Base-by-base conservation (phyloP, 352 stramenopile species). In the Globisporangium emineosum region DNA sequence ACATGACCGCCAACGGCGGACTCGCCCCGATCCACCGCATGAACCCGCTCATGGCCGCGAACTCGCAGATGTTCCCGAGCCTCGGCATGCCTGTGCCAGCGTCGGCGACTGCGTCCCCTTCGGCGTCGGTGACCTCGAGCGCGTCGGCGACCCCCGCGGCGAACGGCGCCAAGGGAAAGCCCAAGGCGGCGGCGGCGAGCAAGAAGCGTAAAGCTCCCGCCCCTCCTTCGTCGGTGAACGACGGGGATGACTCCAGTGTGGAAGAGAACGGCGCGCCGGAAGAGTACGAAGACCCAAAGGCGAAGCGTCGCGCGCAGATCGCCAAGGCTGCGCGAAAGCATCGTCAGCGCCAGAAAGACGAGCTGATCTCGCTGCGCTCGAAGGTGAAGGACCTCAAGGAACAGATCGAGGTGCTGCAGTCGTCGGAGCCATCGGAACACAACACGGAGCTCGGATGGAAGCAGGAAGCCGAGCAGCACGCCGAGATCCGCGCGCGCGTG, bases 331-430 rank as follows among this genome's bases (percentile, higher is more conserved):
- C 87, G 6, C 85, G 87, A 10, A 96, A 96, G 65, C 87, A 96
- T 69, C 79, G 87, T 62, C 87, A 96, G 70, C 85, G 87, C 7
- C 87, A 96, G 64, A 96, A 96, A 69, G 85, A 96, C 63, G 87
- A 96, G 64, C 75, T 96, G 3, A 92, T 94, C 50, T 85, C 85
- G 3, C 72, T 96, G 6, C 85, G 87, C 12, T 75, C 85, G 47
- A 96, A 96, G 74, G 87, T 96, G 49, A 96, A 96, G 71, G 87
- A 96, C 56, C 61, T 96, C 12, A 96, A 96, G 69, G 87, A 96
- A 64, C 87, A 96, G 70, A 96, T 96, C 50, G 87, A 96, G 65
- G 87, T 96, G 57, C 66, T 96, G 33, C 87, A 96, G 72, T 94
- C 85, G 45, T 93, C 82, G 5, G 87, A 96, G 68, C 87, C 87